A percentile compares a stretch with the other conserved stretches of the same genome.
phyloP scores from a whole-genome alignment of 805 yeast species.

The Priceomyces fermenticarens region DNA sequence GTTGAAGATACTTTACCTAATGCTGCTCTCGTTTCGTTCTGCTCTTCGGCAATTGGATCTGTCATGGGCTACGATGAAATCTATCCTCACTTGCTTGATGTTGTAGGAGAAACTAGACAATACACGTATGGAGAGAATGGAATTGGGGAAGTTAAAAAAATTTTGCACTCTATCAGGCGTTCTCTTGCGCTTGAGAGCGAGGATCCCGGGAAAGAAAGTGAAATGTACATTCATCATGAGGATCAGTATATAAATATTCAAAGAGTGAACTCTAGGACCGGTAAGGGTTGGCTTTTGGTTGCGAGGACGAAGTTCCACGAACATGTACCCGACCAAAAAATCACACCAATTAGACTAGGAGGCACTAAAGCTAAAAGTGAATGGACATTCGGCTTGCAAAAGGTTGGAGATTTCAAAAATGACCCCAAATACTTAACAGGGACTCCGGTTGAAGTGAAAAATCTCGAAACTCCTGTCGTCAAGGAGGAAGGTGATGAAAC shows the following conservation, averaged over 20 bases:
- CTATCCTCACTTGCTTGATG: constrained; percentile 75
- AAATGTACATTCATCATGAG: constrained; percentile 92
- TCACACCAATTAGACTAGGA: constrained; percentile 55
- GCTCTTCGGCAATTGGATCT: constrained; percentile 92
- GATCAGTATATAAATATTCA: constrained; percentile 91
- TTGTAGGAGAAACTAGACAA: constrained; percentile 69
- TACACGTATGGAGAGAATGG: constrained; percentile 60
- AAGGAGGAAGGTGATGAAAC: constrained; percentile 47
- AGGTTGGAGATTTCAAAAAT: constrained; percentile 46
- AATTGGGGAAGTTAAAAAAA: constrained; percentile 68
- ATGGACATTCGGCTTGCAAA: constrained; percentile 56
- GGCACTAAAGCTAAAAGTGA: constrained; percentile 59
- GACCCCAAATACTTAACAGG: constrained; percentile 49
- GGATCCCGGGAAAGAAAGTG: constrained; percentile 60
- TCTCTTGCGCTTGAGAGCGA: constrained; percentile 53
- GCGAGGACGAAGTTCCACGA: constrained; percentile 76
- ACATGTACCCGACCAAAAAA: constrained; percentile 44
- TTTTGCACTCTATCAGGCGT: constrained; percentile 56
- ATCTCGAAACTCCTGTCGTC: constrained; percentile 49
- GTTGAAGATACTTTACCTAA: constrained; percentile 92
- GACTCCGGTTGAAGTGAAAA: constrained; percentile 61
- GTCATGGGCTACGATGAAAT: constrained; percentile 93
- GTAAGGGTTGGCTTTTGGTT: constrained; percentile 83
- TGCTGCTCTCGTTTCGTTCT: constrained; percentile 90
- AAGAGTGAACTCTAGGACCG: constrained; percentile 76